Conservation (phyloP, 352 stramenopile genomes). For the Globisporangium barbulae region DNA sequence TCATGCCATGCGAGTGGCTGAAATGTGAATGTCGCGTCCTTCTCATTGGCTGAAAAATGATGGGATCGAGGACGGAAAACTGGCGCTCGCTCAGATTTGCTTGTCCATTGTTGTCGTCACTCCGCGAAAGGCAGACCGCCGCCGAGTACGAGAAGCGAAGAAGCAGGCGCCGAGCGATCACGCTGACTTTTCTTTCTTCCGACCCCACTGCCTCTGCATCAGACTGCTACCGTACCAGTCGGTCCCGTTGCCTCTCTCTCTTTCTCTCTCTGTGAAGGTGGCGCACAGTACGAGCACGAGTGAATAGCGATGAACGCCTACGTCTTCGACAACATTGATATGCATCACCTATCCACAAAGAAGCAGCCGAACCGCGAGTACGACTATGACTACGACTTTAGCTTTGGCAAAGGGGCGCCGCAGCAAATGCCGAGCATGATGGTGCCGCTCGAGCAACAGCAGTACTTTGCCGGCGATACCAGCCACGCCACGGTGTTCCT, state of each 20-base stretch:
- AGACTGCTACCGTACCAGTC: neutral
- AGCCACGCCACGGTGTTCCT: conserved; percentile 7
- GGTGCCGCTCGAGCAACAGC: conserved; percentile 12
- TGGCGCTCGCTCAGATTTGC: conserved; percentile 2
- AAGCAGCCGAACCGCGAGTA: neutral
- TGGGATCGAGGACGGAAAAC: conserved; percentile 1
- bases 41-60: conserved; percentile 10
- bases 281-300: neutral
- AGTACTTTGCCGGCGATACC: conserved; percentile 6
- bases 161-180: neutral
- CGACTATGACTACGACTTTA: neutral
- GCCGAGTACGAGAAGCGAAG: neutral
- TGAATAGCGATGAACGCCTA: conserved; percentile 16
- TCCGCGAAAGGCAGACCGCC: conserved; percentile 1
- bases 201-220: conserved; percentile 1
- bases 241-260: neutral
- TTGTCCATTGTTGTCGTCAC: conserved; percentile 12
- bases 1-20: neutral
- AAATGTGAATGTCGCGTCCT: neutral
- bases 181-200: conserved; percentile 18
- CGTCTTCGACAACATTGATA: conserved; percentile 19
- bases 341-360: neutral
- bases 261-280: neutral
- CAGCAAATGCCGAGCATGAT: neutral
- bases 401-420: neutral